Evolutionary conservation across 768 basidiomycete species (phyloP).

Genomic region (Agaricus blazei): DNA sequence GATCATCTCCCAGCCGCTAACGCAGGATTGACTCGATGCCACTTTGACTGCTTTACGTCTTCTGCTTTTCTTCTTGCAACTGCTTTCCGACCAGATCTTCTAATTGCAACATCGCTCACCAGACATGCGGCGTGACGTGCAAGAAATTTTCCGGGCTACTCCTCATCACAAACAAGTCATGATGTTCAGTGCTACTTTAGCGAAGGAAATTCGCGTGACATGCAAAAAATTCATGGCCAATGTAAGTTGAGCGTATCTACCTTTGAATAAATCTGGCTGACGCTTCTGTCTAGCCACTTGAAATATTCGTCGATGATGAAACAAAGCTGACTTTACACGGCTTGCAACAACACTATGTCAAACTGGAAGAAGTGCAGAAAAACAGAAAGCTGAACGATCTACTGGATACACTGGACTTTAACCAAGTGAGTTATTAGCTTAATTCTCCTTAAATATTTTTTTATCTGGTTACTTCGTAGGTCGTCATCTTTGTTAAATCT

Average conservation of each 20-base stretch:
- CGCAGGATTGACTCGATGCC: slow-evolving; percentile 14
- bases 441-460: not conserved
- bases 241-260: slow-evolving; percentile 43
- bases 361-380: slow-evolving; percentile 91
- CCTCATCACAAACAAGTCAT: slow-evolving; percentile 99
- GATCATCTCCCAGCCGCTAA: slow-evolving; percentile 10
- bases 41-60: slow-evolving; percentile 31
- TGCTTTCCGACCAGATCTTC: slow-evolving; percentile 49
- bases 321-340: slow-evolving; percentile 98
- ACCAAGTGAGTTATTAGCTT: slow-evolving; percentile 60
- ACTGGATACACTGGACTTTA: slow-evolving; percentile 95
- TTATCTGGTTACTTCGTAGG: slow-evolving; percentile 41
- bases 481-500: slow-evolving; percentile 99
- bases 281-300: slow-evolving; percentile 67
- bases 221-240: slow-evolving; percentile 99
- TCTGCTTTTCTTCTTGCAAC: slow-evolving; percentile 45
- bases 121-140: slow-evolving; percentile 99
- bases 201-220: slow-evolving; percentile 94
- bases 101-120: slow-evolving; percentile 67
- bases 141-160: slow-evolving; percentile 98
- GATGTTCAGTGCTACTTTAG: slow-evolving; percentile 99
- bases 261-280: not conserved
- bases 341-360: slow-evolving; percentile 97
- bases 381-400: slow-evolving; percentile 97
- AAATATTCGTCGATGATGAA: slow-evolving; percentile 99